Evolutionary conservation across 768 basidiomycete genomes (phyloP).

Genomic region (Amylocystis lapponica): DNA sequence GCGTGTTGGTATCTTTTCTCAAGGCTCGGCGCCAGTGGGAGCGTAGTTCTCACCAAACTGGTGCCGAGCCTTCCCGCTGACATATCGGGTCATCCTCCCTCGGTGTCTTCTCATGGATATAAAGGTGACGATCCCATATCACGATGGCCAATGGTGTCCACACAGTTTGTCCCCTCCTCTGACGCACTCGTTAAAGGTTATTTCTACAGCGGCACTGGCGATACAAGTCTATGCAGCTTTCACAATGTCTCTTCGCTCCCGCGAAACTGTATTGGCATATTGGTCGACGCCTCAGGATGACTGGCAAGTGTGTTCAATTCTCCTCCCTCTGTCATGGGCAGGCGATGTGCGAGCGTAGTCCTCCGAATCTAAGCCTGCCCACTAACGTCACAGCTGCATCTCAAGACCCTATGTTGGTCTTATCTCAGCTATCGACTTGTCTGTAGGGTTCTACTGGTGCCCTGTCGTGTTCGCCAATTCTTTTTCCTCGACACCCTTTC

Average conservation of each 20-base stretch:
- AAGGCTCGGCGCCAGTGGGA: constrained; percentile 29
- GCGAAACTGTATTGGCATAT: too few relatives aligned
- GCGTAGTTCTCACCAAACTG: constrained; percentile 43
- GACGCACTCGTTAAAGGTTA: too few relatives aligned
- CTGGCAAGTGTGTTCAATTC: constrained; percentile 5
- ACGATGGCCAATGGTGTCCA: not conserved
- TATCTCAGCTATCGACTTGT: not conserved
- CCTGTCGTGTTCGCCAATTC: too few relatives aligned
- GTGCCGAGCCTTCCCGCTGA: constrained; percentile 11
- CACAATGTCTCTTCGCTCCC: too few relatives aligned
- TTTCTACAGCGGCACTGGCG: too few relatives aligned
- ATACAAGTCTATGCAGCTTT: too few relatives aligned
- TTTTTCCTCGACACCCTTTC: too few relatives aligned
- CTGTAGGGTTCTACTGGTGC: not conserved
- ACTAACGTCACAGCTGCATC: not conserved
- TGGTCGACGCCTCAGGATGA: not conserved
- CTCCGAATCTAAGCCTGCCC: constrained; percentile 24
- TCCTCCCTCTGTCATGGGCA: not conserved
- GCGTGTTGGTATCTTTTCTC: not conserved
- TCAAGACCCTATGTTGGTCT: not conserved
- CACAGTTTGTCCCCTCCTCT: not conserved
- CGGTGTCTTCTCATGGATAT: too few relatives aligned
- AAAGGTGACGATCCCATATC: too few relatives aligned
- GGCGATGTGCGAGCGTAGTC: constrained; percentile 29
- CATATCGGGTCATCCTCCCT: not conserved